Percentiles rank a stretch among this genome's conserved stretches.
phyloP scores from a whole-genome alignment of 179 eudicot species.

The Vitellaria paradoxa region DNA sequence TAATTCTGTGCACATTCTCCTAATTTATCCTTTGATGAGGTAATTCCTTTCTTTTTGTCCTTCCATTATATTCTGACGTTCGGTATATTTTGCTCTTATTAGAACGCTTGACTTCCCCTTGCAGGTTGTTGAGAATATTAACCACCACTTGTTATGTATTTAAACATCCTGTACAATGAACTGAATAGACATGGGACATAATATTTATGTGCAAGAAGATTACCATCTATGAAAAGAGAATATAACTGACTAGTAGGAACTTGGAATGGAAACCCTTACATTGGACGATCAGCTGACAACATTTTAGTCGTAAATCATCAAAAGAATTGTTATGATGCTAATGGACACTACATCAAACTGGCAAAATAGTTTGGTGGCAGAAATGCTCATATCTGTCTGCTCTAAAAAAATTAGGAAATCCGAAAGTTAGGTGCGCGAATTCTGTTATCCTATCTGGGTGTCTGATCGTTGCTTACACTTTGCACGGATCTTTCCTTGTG shows the following conservation, averaged over 20 bases:
- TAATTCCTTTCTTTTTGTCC: neutral
- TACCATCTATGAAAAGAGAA: neutral
- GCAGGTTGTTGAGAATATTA: neutral
- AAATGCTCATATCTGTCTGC: too few species aligned
- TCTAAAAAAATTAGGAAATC: too few species aligned
- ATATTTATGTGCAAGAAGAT: too few species aligned
- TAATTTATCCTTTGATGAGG: slow-evolving; percentile 7
- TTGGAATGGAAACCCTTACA: neutral
- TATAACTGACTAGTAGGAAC: neutral
- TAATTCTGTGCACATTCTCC: slow-evolving; percentile 3
- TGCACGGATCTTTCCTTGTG: too few species aligned
- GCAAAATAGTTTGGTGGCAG: too few species aligned
- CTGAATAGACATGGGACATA: too few species aligned
- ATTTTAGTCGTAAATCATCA: too few species aligned
- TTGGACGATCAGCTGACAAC: neutral
- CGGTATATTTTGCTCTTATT: neutral
- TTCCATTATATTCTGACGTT: neutral
- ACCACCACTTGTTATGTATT: neutral
- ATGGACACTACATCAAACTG: too few species aligned
- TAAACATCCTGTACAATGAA: neutral
- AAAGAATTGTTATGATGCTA: too few species aligned
- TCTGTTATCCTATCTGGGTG: too few species aligned
- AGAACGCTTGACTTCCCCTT: neutral
- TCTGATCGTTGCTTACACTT: too few species aligned
- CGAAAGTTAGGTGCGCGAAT: too few species aligned